phyloP scores from a whole-genome alignment of 352 stramenopile species.

The Elongisporangium undulatum region DNA sequence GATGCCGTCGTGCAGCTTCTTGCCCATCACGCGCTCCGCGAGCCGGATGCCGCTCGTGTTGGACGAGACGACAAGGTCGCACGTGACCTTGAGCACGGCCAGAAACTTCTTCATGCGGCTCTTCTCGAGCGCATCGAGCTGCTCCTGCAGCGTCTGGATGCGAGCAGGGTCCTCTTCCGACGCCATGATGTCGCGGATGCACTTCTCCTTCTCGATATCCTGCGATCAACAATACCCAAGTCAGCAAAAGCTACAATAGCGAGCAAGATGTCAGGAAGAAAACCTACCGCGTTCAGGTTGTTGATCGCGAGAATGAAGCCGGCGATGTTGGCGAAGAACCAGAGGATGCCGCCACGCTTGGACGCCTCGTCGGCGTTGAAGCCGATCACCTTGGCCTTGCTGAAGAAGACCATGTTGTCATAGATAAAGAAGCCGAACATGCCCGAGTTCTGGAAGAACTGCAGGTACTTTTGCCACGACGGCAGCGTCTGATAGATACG shows the following conservation, averaged over 20 bases:
- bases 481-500: conserved; percentile 14
- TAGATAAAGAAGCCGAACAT: conserved; percentile 87
- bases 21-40: conserved; percentile 69
- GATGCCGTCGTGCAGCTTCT: conserved; percentile 83
- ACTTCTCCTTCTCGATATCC: conserved; percentile 82
- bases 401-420: conserved; percentile 84
- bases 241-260: background rate
- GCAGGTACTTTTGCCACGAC: conserved; percentile 50
- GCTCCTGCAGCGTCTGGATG: conserved; percentile 41
- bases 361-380: conserved; percentile 62
- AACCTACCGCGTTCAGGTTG: conserved; percentile 51
- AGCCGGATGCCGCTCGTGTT: conserved; percentile 79
- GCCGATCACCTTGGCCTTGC: conserved; percentile 67
- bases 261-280: background rate
- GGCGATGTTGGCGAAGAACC: conserved; percentile 82
- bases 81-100: conserved; percentile 77
- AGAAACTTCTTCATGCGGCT: conserved; percentile 79
- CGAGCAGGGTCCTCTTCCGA: conserved; percentile 60
- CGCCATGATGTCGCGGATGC: conserved; percentile 59
- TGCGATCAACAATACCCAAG: conserved; percentile 1
- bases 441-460: conserved; percentile 75
- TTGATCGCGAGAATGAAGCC: conserved; percentile 72
- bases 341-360: conserved; percentile 70
- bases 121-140: conserved; percentile 56
- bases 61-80: conserved; percentile 83